phyloP scores from a whole-genome alignment of 257 asterid species.

The Hygrophila difformis region DNA sequence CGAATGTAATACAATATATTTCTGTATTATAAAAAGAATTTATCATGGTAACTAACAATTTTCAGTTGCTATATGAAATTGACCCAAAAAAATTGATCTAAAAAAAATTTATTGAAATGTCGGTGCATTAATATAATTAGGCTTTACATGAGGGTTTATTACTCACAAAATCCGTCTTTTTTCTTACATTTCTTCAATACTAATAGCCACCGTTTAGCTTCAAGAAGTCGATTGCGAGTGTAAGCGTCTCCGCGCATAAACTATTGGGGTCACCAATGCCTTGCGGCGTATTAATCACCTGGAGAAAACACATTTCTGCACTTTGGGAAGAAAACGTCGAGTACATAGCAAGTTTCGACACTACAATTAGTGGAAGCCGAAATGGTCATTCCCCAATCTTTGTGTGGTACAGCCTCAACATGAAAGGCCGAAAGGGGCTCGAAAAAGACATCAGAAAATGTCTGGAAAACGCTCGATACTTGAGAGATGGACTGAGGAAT shows the following conservation, averaged over 20 bases:
- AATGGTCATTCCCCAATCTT: slow-evolving; percentile 54
- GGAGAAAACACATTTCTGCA: slow-evolving; percentile 26
- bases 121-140: too few relatives aligned
- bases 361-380: slow-evolving; percentile 52
- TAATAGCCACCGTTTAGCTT: slow-evolving; percentile 35
- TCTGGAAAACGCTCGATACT: slow-evolving; percentile 43
- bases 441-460: slow-evolving; percentile 44
- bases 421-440: slow-evolving; percentile 42
- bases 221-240: slow-evolving; percentile 53
- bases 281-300: slow-evolving; percentile 44
- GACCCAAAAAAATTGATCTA: too few relatives aligned
- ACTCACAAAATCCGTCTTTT: too few relatives aligned
- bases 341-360: slow-evolving; percentile 44
- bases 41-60: too few relatives aligned
- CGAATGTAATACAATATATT: too few relatives aligned
- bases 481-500: slow-evolving; percentile 29
- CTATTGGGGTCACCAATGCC: slow-evolving; percentile 63
- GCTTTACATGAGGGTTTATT: too few relatives aligned
- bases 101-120: too few relatives aligned
- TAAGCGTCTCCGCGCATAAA: slow-evolving; percentile 51
- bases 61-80: too few relatives aligned
- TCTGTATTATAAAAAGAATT: too few relatives aligned
- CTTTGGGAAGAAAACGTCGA: slow-evolving; percentile 43
- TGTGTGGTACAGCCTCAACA: slow-evolving; percentile 43
- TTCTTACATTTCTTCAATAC: too few relatives aligned